Evolutionary conservation across 1,284 basidiomycete species (phyloP).

Genomic region (Puccinia novopanici): DNA sequence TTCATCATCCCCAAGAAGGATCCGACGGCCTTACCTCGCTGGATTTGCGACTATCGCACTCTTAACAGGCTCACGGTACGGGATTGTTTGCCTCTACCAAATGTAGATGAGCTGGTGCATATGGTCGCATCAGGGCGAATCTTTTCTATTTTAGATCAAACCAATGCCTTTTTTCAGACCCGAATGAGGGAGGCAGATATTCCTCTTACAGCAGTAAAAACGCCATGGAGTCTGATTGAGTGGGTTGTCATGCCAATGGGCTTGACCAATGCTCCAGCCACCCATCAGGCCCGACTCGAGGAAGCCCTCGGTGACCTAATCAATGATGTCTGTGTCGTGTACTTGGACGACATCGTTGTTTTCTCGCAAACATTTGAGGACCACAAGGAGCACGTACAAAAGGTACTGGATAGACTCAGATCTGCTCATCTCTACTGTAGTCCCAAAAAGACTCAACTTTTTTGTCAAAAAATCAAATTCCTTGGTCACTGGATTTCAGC

Average conservation of each 20-base stretch:
- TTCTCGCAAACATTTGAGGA: too few relatives aligned
- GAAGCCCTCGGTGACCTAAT: not conserved
- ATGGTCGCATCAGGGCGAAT: conserved; percentile 53
- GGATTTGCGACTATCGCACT: conserved; percentile 21
- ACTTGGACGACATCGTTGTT: conserved; percentile 3
- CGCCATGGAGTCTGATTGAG: conserved; percentile 61
- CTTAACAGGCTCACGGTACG: too few relatives aligned
- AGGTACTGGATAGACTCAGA: too few relatives aligned
- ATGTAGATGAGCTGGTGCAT: conserved; percentile 14
- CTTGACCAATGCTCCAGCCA: conserved; percentile 62
- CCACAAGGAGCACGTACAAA: too few relatives aligned
- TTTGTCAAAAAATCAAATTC: too few relatives aligned
- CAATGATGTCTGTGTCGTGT: conserved; percentile 3
- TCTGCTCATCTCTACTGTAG: too few relatives aligned
- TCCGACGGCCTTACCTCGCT: conserved; percentile 52
- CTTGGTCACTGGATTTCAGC: too few relatives aligned
- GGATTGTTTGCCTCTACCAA: too few relatives aligned
- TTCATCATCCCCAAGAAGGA: conserved; percentile 40
- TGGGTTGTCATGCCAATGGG: too few relatives aligned
- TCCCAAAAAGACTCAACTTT: too few relatives aligned
- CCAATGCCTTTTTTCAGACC: conserved; percentile 62
- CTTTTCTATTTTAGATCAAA: conserved; percentile 62
- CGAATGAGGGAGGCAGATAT: conserved; percentile 60
- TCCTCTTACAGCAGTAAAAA: conserved; percentile 60
- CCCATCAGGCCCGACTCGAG: conserved; percentile 55